Conservation (phyloP, 768 basidiomycete genomes). For the Ephemerocybe angulata region DNA sequence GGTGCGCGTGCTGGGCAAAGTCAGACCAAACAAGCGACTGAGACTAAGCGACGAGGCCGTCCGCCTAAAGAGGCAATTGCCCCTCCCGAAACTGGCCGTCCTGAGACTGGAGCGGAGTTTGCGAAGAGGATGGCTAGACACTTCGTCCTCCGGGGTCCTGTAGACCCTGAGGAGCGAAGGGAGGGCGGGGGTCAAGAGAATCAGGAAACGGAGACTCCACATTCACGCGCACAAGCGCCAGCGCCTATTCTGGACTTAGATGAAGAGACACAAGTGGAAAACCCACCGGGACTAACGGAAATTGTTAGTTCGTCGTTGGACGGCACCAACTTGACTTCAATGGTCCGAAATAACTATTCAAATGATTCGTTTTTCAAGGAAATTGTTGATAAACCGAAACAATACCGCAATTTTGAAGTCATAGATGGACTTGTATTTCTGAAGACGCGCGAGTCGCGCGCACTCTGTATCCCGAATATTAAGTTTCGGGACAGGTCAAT, state of each 20-base stretch:
- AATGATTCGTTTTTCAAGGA: constrained; percentile 15
- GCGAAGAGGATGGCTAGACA: neutral
- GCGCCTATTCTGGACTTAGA: too few species aligned
- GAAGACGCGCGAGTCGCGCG: constrained; percentile 1
- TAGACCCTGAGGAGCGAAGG: neutral
- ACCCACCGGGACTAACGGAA: too few species aligned
- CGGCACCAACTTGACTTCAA: constrained; percentile 4
- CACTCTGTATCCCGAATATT: constrained; percentile 21
- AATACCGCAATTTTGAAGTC: constrained; percentile 15
- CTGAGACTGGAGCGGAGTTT: neutral
- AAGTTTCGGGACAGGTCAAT: constrained; percentile 11
- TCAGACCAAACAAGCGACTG: too few species aligned
- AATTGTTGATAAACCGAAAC: constrained; percentile 9
- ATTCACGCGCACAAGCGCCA: too few species aligned
- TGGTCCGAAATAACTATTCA: constrained; percentile 5
- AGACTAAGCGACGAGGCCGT: too few species aligned
- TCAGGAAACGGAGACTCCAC: neutral
- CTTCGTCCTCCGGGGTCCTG: neutral
- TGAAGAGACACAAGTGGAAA: too few species aligned
- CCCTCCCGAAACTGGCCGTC: neutral
- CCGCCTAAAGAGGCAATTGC: neutral
- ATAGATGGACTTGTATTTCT: constrained; percentile 12
- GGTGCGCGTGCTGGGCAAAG: too few species aligned
- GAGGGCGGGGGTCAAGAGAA: neutral
- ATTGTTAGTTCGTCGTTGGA: too few species aligned